phyloP scores from a whole-genome alignment of 768 basidiomycete species.

The Mrakia gelida region DNA sequence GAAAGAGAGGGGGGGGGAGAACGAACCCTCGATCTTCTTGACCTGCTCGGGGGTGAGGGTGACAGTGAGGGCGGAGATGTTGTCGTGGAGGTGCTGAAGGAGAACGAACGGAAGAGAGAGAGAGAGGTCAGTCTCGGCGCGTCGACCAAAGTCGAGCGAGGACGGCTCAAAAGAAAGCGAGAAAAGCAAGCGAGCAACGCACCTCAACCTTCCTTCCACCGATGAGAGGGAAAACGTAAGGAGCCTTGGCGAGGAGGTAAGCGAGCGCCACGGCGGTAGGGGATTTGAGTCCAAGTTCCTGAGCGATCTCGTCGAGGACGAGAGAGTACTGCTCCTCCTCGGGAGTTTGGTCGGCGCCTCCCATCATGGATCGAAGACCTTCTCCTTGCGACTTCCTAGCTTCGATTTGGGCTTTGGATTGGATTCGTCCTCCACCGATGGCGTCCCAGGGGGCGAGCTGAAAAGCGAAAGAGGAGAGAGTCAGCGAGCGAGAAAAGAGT shows the following conservation, averaged over 20 bases:
- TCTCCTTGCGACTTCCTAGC: slow-evolving; percentile 11
- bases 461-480: no score
- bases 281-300: slow-evolving; percentile 2
- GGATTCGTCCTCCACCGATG: slow-evolving; percentile 32
- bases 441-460: slow-evolving; percentile 33
- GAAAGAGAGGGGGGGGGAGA: background rate
- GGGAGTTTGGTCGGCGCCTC: slow-evolving; percentile 8
- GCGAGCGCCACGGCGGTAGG: slow-evolving; percentile 20
- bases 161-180: background rate
- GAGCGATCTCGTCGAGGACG: slow-evolving; percentile 16
- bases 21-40: slow-evolving; percentile 15
- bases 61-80: slow-evolving; percentile 17
- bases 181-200: background rate
- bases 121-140: background rate
- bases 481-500: no score
- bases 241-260: slow-evolving; percentile 21
- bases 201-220: slow-evolving; percentile 27
- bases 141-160: background rate
- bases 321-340: slow-evolving; percentile 17
- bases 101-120: background rate
- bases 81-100: slow-evolving; percentile 24
- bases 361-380: slow-evolving; percentile 6
- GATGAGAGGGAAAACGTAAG: slow-evolving; percentile 30
- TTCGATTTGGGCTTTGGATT: slow-evolving; percentile 29
- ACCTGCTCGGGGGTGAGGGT: slow-evolving; percentile 23